Conservation (phyloP, 352 stramenopile genomes). For the Pythium aristosporum region DNA sequence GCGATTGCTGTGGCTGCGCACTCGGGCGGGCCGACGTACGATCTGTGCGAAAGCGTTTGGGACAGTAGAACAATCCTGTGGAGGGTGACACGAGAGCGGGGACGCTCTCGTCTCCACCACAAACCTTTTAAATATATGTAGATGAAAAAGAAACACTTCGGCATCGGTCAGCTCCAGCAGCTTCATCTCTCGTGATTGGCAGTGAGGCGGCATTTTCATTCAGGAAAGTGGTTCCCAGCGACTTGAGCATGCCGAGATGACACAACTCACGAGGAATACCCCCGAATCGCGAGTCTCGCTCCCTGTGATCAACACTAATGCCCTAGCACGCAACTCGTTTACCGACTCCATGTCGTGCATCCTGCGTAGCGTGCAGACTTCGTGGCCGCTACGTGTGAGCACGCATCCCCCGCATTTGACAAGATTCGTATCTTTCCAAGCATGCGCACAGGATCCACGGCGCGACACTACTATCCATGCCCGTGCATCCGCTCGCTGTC, state of each 20-base stretch:
- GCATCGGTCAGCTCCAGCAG: not conserved
- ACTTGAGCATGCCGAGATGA: too few relatives aligned
- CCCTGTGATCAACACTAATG: too few relatives aligned
- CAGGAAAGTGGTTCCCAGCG: not conserved
- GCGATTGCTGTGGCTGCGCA: not conserved
- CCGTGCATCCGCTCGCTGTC: too few relatives aligned
- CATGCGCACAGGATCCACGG: too few relatives aligned
- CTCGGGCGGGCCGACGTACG: too few relatives aligned
- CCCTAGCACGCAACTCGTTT: not conserved
- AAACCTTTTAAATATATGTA: slow-evolving; percentile 32
- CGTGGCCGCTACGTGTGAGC: not conserved
- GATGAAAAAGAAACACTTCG: slow-evolving; percentile 19
- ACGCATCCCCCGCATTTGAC: not conserved
- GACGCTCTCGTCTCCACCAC: not conserved
- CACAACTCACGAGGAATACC: too few relatives aligned
- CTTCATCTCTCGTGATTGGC: not conserved
- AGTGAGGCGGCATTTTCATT: not conserved
- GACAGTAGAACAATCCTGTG: not conserved
- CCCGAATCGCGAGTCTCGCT: too few relatives aligned
- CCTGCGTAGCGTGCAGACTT: not conserved
- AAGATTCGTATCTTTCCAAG: not conserved
- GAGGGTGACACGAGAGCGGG: not conserved
- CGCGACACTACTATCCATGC: too few relatives aligned
- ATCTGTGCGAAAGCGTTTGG: not conserved
- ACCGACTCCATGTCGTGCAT: not conserved